phyloP scores from a whole-genome alignment of 257 asterid genomes.

The Penstemon davidsonii region DNA sequence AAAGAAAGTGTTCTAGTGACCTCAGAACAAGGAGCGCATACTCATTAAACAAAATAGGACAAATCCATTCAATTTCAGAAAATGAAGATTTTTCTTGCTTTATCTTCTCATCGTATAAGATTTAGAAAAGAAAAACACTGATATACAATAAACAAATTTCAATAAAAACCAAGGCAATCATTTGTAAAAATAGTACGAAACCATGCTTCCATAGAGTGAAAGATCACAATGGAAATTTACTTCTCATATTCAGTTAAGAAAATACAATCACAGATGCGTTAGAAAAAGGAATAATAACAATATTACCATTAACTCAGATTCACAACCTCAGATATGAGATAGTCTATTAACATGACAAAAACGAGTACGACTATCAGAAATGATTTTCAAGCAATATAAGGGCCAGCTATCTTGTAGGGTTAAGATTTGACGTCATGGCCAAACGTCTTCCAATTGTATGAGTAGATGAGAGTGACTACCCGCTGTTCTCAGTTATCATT shows the following conservation, averaged over 20 bases:
- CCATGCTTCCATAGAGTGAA: not conserved
- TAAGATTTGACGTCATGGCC: not conserved
- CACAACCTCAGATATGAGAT: not conserved
- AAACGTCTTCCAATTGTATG: conserved; percentile 5
- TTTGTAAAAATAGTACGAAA: not conserved
- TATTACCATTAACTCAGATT: not conserved
- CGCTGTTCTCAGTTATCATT: not conserved
- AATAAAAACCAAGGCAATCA: not conserved
- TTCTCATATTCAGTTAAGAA: not conserved
- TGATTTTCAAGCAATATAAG: not conserved
- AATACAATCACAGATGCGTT: conserved; percentile 10
- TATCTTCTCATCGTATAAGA: not conserved
- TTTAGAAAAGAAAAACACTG: not conserved
- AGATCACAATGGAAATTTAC: not conserved
- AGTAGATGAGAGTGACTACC: not conserved
- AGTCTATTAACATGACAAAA: not conserved
- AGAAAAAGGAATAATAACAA: not conserved
- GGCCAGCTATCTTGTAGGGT: not conserved
- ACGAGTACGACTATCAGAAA: not conserved
- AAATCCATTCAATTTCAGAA: conserved; percentile 2
- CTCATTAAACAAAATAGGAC: not conserved
- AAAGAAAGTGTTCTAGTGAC: not conserved
- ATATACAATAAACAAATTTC: not conserved
- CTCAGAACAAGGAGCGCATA: conserved; percentile 3
- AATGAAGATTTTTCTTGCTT: conserved; percentile 2